Percentiles rank a stretch among this genome's conserved stretches.
phyloP scores from a whole-genome alignment of 306 rosid species.

The Ziziphus jujuba region DNA sequence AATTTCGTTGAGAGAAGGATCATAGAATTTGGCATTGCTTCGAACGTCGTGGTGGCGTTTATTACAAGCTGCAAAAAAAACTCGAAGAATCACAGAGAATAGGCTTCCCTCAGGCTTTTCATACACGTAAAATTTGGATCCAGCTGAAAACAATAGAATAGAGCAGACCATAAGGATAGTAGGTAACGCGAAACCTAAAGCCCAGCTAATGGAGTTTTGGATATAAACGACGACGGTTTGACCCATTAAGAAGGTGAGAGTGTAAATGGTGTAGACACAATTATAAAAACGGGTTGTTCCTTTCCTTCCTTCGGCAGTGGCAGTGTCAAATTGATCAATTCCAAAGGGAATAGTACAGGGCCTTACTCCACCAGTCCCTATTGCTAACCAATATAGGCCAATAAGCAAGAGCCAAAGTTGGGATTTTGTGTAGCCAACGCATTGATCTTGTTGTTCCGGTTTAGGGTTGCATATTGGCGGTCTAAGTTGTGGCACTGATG shows the following conservation, averaged over 20 bases:
- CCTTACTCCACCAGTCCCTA: constrained; percentile 65
- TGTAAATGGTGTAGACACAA: constrained; percentile 59
- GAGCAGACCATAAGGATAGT: constrained; percentile 48
- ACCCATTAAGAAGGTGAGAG: constrained; percentile 35
- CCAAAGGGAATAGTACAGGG: constrained; percentile 85
- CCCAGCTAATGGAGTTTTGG: constrained; percentile 78
- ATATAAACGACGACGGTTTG: constrained; percentile 59
- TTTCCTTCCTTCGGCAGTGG: constrained; percentile 51
- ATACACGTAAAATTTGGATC: constrained; percentile 47
- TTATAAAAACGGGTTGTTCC: constrained; percentile 68
- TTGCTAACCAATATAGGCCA: constrained; percentile 45
- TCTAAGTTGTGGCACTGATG: constrained; percentile 50
- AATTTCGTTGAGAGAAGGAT: constrained; percentile 39
- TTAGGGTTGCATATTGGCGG: constrained; percentile 47
- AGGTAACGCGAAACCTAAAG: constrained; percentile 62
- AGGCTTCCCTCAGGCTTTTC: constrained; percentile 58
- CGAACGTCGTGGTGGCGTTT: constrained; percentile 51
- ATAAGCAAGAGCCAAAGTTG: constrained; percentile 35
- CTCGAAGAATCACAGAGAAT: constrained; percentile 43
- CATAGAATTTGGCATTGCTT: constrained; percentile 23
- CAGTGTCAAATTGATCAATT: constrained; percentile 64
- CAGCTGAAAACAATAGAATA: constrained; percentile 46
- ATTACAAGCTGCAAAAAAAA: constrained; percentile 55
- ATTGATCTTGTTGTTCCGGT: constrained; percentile 21
- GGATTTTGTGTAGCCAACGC: constrained; percentile 28